Evolutionary conservation across 2,329 filamentous ascomycete genomes (phyloP), one percentile per base, ranked within the genome.

Genomic region (Beauveria varroae): DNA sequence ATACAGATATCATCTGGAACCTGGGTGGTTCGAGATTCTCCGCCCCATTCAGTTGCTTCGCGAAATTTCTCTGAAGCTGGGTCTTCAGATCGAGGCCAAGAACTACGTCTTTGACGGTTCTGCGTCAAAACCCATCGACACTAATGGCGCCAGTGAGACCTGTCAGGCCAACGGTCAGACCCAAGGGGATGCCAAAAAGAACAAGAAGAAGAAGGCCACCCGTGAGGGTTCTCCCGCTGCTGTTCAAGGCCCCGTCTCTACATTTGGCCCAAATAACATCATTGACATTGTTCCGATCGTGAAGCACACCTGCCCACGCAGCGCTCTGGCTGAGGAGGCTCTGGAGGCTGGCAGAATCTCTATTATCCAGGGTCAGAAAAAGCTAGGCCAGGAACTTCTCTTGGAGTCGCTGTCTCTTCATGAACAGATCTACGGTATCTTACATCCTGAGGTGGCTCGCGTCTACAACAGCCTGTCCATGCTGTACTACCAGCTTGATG

Each of bases 401-500:
- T 79, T 98, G n/a, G 95, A 99, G 75, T 97, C 93, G 43, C 79
- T 99, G 63, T 96, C 95, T 51, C 80, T 99, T 49, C 93, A 99
- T 70, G 95, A 99, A 80, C 95, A 99, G 75, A 98, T 99, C 67
- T 99, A 99, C 70, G 95, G 95, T 63, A 96, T 98, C 62, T 82
- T 99, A 28, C 95, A 99, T 72, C 93, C 95, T 1, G 95, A 99
- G 76, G 93, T 98, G 63, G 95, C 93, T 52, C 87, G 93, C 65
- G 89, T 96, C 30, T 99, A 99, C 80, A 93, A 96, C 75, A 92
- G 90, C 57, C 77, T 99, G 51, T 96, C 95, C 3, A 96, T 96
- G 81, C 83, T 98, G 60, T 97, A 97, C 78, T 98, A 96, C 76
- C 90, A 96, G 73, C 84, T 96, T n/a, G 95, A 98, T 60, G 95